A percentile compares a stretch with the other conserved stretches of the same genome.
Evolutionary conservation across 257 asterid genomes (phyloP).

Genomic region (Linderniella brevidens): DNA sequence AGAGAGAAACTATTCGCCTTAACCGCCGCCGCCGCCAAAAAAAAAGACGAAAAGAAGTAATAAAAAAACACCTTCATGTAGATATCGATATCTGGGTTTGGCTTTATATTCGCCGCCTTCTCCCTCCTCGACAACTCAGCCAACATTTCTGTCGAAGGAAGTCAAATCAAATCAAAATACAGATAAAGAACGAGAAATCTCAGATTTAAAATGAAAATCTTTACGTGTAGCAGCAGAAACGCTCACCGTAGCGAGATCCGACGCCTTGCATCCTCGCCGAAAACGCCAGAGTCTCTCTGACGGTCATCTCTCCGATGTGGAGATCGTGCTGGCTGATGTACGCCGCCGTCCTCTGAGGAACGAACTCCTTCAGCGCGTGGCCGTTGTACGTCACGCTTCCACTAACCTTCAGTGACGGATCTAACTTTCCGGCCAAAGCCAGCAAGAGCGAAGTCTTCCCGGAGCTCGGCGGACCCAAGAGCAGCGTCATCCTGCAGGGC

Average conservation of each 20-base stretch:
- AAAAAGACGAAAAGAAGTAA: too few relatives aligned
- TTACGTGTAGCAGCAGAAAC: not conserved
- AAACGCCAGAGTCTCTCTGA: conserved; percentile 53
- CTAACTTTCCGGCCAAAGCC: conserved; percentile 65
- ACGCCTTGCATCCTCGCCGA: conserved; percentile 71
- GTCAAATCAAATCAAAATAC: not conserved
- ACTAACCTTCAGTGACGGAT: conserved; percentile 27
- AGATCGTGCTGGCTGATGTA: conserved; percentile 53
- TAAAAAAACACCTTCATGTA: conserved; percentile 30
- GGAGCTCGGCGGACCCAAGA: conserved; percentile 56
- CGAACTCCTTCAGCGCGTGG: conserved; percentile 36
- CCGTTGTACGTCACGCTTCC: conserved; percentile 48
- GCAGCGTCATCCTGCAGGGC: conserved; percentile 49
- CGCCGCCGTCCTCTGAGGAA: conserved; percentile 48
- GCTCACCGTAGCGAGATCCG: conserved; percentile 53
- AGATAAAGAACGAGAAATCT: not conserved
- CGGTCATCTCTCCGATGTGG: conserved; percentile 71
- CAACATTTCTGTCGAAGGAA: conserved; percentile 41
- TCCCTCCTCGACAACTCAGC: conserved; percentile 44
- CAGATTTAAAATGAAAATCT: not conserved
- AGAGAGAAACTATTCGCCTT: not conserved
- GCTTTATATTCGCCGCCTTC: conserved; percentile 38
- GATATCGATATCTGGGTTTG: conserved; percentile 39
- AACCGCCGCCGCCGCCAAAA: too few relatives aligned
- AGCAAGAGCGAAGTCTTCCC: conserved; percentile 38